These are phyloP conservation scores for Paradendryphiella salina DNA, from an alignment of 2,329 filamentous ascomycete species.

Conservation along the genomic window DNA sequence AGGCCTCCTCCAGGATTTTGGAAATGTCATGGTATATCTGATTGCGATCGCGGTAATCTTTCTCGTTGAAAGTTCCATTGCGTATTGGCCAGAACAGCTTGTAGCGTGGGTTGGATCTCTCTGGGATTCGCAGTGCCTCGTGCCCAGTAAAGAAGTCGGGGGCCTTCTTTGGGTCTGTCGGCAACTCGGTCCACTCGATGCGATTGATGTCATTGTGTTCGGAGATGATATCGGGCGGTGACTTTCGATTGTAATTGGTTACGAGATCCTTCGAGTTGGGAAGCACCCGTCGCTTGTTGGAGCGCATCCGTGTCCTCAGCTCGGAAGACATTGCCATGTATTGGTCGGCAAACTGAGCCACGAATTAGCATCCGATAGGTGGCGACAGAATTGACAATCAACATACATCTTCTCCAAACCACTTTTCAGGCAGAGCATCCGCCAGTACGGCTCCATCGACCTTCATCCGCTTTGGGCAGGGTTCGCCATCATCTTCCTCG, in stretches of 20 bases:
- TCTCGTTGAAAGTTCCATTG: slow-evolving; percentile 85
- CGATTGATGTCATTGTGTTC: slow-evolving; percentile 94
- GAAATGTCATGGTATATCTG: slow-evolving; percentile 86
- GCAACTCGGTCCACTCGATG: slow-evolving; percentile 92
- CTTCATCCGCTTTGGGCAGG: slow-evolving; percentile 69
- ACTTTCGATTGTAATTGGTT: slow-evolving; percentile 87
- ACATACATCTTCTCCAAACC: slow-evolving; percentile 79
- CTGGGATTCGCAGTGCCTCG: slow-evolving; percentile 82
- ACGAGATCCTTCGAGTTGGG: slow-evolving; percentile 98
- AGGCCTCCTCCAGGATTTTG: slow-evolving; percentile 80
- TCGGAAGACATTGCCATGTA: slow-evolving; percentile 84
- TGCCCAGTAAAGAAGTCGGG: slow-evolving; percentile 79
- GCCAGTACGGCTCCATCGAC: slow-evolving; percentile 64
- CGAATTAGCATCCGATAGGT: slow-evolving; percentile 6
- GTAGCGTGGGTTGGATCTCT: slow-evolving; percentile 85
- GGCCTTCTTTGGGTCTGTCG: slow-evolving; percentile 61
- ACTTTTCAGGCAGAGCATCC: slow-evolving; percentile 68
- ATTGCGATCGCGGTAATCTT: slow-evolving; percentile 78
- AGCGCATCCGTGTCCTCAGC: slow-evolving; percentile 85
- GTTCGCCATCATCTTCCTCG: slow-evolving; percentile 78
- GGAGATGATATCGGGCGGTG: slow-evolving; percentile 81
- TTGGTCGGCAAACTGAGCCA: slow-evolving; percentile 55
- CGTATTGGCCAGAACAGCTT: slow-evolving; percentile 91
- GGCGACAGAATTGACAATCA: not conserved
- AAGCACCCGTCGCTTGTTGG: slow-evolving; percentile 90